Percentiles rank a stretch among this genome's conserved stretches.
Conservation (phyloP, 768 basidiomycete genomes). For the Cytidiella melzeri region DNA sequence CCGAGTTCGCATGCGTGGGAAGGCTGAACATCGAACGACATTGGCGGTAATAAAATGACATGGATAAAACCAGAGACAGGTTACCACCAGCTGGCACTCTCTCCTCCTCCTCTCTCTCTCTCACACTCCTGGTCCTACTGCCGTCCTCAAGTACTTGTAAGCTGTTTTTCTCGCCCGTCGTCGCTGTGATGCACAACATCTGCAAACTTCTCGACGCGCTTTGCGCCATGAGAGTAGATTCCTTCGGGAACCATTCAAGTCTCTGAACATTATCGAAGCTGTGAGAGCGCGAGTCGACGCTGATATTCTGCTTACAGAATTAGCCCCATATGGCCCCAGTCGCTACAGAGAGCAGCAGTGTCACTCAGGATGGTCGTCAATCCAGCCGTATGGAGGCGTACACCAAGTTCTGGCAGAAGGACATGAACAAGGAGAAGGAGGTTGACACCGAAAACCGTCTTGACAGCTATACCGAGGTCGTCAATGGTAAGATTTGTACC, state of each 20-base stretch:
- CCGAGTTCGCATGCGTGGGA: neutral
- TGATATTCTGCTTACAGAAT: neutral
- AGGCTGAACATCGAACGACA: neutral
- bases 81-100: neutral
- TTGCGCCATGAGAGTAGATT: slow-evolving; percentile 23
- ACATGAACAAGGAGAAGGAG: slow-evolving; percentile 60
- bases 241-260: slow-evolving; percentile 39
- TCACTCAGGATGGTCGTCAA: slow-evolving; percentile 31
- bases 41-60: neutral
- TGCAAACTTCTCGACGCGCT: slow-evolving; percentile 25
- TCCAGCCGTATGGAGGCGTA: slow-evolving; percentile 69
- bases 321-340: slow-evolving; percentile 11
- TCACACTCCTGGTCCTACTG: neutral
- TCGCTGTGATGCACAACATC: slow-evolving; percentile 24
- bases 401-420: slow-evolving; percentile 88
- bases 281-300: neutral
- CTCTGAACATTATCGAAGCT: slow-evolving; percentile 22
- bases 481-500: slow-evolving; percentile 61
- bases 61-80: neutral
- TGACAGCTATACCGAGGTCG: slow-evolving; percentile 84
- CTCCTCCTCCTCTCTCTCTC: neutral
- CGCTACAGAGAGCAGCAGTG: slow-evolving; percentile 23
- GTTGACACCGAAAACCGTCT: slow-evolving; percentile 68
- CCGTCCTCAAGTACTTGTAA: neutral
- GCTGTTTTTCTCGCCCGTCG: neutral